Evolutionary conservation across 2,329 filamentous ascomycete genomes (phyloP).

Genomic region (Aspergillus caelatus): DNA sequence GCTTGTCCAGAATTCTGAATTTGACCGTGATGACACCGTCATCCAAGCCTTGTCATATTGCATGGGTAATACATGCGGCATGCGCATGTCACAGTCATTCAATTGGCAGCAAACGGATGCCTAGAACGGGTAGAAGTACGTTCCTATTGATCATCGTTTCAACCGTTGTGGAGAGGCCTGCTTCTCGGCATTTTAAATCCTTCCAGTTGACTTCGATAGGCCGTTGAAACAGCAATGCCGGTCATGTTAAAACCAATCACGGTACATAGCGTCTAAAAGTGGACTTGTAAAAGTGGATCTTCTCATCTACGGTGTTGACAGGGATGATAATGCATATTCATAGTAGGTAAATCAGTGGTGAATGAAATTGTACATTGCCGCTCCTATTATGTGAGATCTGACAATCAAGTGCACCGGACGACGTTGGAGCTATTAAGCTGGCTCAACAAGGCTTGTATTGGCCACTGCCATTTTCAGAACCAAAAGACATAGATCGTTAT

Average conservation of each 20-base stretch:
- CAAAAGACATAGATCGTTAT: background rate
- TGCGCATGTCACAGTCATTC: background rate
- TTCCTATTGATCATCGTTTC: background rate
- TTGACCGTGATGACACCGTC: background rate
- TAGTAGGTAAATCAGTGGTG: background rate
- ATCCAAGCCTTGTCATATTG: background rate
- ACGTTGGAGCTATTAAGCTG: background rate
- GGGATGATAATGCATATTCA: background rate
- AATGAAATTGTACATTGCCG: background rate
- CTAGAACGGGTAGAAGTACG: background rate
- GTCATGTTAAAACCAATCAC: background rate
- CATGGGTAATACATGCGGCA: background rate
- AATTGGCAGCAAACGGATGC: background rate
- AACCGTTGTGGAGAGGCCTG: background rate
- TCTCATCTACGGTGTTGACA: background rate
- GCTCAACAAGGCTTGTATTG: background rate
- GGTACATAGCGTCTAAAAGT: background rate
- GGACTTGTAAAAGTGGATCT: background rate
- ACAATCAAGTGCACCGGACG: background rate
- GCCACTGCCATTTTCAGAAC: background rate
- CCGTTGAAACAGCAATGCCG: background rate
- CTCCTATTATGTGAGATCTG: background rate
- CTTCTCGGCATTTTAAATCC: background rate
- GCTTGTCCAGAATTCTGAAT: background rate
- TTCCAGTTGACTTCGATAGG: background rate